phyloP scores from a whole-genome alignment of 352 stramenopile species.

The Paralagenidium karlingii region DNA sequence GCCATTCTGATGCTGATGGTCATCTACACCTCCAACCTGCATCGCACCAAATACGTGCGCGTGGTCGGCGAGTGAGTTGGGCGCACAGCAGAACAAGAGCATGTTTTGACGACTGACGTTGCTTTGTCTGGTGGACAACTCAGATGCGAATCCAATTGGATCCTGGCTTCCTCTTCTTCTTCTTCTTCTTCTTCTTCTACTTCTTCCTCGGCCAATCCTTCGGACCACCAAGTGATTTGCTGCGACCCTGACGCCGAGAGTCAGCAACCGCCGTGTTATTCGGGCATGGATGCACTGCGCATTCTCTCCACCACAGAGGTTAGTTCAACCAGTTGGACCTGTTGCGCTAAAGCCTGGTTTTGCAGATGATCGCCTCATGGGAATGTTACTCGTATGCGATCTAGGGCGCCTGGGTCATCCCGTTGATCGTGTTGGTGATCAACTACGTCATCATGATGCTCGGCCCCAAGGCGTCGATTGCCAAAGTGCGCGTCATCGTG shows the following conservation, averaged over 20 bases:
- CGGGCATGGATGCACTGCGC: conserved; percentile 41
- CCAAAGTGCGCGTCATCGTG: conserved; percentile 34
- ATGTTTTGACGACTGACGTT: neutral
- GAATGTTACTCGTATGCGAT: conserved; percentile 1
- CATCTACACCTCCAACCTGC: conserved; percentile 32
- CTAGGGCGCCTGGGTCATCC: conserved; percentile 51
- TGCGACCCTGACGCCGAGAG: conserved; percentile 20
- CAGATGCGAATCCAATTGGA: conserved; percentile 62
- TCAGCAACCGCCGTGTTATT: conserved; percentile 34
- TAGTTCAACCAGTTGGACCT: too few relatives aligned
- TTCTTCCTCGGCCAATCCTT: neutral
- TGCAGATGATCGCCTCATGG: neutral
- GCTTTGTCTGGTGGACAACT: conserved; percentile 3
- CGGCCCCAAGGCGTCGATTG: conserved; percentile 25
- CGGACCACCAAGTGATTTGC: conserved; percentile 35
- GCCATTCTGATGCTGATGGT: conserved; percentile 40
- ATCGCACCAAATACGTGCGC: conserved; percentile 55
- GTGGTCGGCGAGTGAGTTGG: conserved; percentile 52
- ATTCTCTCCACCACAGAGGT: conserved; percentile 32
- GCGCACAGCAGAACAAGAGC: neutral
- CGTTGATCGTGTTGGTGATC: conserved; percentile 36
- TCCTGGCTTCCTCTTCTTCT: conserved; percentile 15
- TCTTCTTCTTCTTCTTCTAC: too few relatives aligned
- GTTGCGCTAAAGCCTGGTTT: conserved; percentile 19
- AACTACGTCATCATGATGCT: conserved; percentile 66